Evolutionary conservation across 208 protist genomes (phyloP), one percentile per base, ranked within the genome.

Genomic region (Trypanosomatidae sp.): DNA sequence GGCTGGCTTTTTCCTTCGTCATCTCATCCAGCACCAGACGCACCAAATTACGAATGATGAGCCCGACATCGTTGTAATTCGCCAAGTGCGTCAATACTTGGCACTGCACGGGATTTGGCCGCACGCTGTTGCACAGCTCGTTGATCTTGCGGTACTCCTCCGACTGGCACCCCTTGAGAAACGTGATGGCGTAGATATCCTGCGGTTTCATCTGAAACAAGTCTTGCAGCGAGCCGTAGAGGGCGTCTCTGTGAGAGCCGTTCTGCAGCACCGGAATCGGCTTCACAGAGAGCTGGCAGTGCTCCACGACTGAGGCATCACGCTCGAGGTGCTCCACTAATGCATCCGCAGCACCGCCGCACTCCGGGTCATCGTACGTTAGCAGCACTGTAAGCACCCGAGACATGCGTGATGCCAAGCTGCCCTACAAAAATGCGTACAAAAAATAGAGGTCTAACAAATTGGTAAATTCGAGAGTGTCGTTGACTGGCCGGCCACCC

Each of bases 351-450:
- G 90, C 92, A 17, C 92, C 92, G 28, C 92, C 92, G 78, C 92
- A 96, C 72, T 94, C 86, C 0, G 90, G 90, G 67, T 96, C 92
- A 70, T 96, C 92, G 69, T 96, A 96, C 6, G 92, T 93, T n/a
- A 96, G 67, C 17, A 96, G 71, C 10, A 96, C 85, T 15, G 82
- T 79, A 13, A 96, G 66, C 22, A 86, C 59, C 1, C 88, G 85
- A 33, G 73, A 76, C 79, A 87, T 87, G 39, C 9, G 39, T 12
- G 36, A 65, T 4, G 60, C 39, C 12, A 9, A 44, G 19, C 22
- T 9, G 2, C 10, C 13, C 39, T 43, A 13, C 17, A 3, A 41
- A 62, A 10, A 15, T 17, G 17, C 46, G 17, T 8, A 65, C 3
- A 10, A 5, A 28, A 65, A 41, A 19, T 33, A 44, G 7, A 44